These are phyloP conservation scores for Akebia trifoliata DNA, from an alignment of 164 flowering plant genomes.

Conservation along the genomic window DNA sequence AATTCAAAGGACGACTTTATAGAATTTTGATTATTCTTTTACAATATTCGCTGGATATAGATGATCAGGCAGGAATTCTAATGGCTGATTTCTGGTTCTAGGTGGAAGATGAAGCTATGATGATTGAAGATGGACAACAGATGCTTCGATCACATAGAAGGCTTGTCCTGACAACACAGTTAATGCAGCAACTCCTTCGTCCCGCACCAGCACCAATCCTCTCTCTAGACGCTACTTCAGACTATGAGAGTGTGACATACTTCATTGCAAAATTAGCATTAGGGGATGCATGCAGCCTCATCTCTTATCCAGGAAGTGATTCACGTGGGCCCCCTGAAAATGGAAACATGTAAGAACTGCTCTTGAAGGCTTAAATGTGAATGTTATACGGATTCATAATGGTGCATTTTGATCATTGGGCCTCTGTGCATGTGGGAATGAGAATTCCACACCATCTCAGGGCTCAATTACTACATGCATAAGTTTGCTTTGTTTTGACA, in stretches of 20 bases:
- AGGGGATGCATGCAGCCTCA: constrained; percentile 73
- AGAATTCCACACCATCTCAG: too few species aligned
- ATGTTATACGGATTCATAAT: too few species aligned
- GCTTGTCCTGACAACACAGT: constrained; percentile 64
- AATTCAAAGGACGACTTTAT: too few species aligned
- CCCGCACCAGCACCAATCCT: constrained; percentile 52
- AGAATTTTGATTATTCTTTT: too few species aligned
- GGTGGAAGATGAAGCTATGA: constrained; percentile 50
- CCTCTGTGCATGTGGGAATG: too few species aligned
- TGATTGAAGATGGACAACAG: constrained; percentile 33
- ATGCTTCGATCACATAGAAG: constrained; percentile 50
- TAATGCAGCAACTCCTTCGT: constrained; percentile 64
- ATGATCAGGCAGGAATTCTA: constrained; percentile 2
- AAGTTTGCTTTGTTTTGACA: too few species aligned
- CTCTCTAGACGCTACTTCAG: constrained; percentile 39
- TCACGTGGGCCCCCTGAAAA: constrained; percentile 12
- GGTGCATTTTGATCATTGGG: too few species aligned
- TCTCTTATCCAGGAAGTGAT: constrained; percentile 26
- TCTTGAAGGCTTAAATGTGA: too few species aligned
- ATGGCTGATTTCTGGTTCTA: constrained; percentile 21
- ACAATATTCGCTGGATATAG: too few species aligned
- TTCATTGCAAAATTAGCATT: constrained; percentile 49
- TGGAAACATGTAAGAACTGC: constrained; percentile 41
- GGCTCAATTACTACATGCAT: too few species aligned
- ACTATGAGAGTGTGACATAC: constrained; percentile 42